Conservation (phyloP, 78 protist species). For the Protostelium mycophagum region DNA sequence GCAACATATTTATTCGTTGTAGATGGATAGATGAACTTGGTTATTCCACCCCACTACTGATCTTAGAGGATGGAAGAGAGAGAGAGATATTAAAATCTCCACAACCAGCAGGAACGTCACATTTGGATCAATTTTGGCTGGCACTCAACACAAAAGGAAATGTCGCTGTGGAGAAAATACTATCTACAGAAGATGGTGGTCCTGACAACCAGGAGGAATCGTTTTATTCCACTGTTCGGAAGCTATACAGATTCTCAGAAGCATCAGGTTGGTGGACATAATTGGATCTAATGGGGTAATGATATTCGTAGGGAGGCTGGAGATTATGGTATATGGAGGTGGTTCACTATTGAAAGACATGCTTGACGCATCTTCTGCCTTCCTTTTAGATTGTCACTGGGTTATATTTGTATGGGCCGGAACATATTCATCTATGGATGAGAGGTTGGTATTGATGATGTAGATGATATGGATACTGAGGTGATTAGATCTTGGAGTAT, state of each 20-base stretch:
- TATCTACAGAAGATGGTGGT: not conserved
- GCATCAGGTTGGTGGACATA: too few relatives aligned
- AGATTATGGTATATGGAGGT: constrained; percentile 21
- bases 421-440: constrained; percentile 16
- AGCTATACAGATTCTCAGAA: constrained; percentile 20
- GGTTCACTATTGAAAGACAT: constrained; percentile 12
- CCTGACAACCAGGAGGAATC: constrained; percentile 2
- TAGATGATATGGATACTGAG: not conserved
- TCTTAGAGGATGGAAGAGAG: not conserved
- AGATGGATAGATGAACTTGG: not conserved
- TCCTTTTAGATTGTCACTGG: constrained; percentile 36
- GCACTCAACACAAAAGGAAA: not conserved
- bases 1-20: too few relatives aligned
- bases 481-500: constrained; percentile 36
- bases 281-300: too few relatives aligned
- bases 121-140: not conserved
- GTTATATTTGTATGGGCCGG: constrained; percentile 65
- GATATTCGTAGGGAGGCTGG: constrained; percentile 38
- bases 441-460: constrained; percentile 3
- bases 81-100: not conserved
- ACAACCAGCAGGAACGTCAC: not conserved
- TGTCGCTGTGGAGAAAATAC: constrained; percentile 1
- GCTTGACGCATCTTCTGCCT: constrained; percentile 32
- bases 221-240: not conserved
- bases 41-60: not conserved